phyloP scores from a whole-genome alignment of 1,284 basidiomycete genomes.

The Sanghuangporus weigelae region DNA sequence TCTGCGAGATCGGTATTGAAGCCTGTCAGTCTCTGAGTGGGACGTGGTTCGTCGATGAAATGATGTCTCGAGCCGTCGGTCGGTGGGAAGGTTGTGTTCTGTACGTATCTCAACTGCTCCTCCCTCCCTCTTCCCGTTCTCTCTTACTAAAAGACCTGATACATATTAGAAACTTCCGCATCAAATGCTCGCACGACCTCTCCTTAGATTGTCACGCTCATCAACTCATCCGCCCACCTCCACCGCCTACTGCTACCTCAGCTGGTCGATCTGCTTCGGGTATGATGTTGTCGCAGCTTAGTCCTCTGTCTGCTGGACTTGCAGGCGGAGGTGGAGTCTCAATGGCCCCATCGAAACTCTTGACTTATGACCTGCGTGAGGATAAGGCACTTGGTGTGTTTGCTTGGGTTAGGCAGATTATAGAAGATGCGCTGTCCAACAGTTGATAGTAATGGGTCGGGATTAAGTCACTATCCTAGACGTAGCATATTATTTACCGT shows the following conservation, averaged over 20 bases:
- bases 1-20: slow-evolving; percentile 60
- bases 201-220: slow-evolving; percentile 53
- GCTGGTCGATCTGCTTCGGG: slow-evolving; percentile 26
- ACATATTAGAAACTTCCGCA: slow-evolving; percentile 52
- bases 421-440: slow-evolving; percentile 29
- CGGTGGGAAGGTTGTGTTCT: slow-evolving; percentile 73
- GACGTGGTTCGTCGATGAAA: slow-evolving; percentile 71
- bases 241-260: slow-evolving; percentile 22
- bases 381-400: slow-evolving; percentile 31
- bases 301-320: slow-evolving; percentile 16
- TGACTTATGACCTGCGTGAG: slow-evolving; percentile 20
- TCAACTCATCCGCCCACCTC: slow-evolving; percentile 37
- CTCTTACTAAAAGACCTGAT: background rate
- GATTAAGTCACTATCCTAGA: background rate
- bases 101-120: slow-evolving; percentile 38
- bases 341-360: slow-evolving; percentile 22
- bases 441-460: background rate
- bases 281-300: slow-evolving; percentile 32
- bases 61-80: slow-evolving; percentile 61
- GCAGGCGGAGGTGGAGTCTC: background rate
- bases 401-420: slow-evolving; percentile 44
- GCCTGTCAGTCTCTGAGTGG: slow-evolving; percentile 51
- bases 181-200: slow-evolving; percentile 46
- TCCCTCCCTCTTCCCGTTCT: background rate
- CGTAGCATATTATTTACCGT: background rate